Conservation (phyloP, 2,329 filamentous ascomycete species). For the Fusarium avenaceum region DNA sequence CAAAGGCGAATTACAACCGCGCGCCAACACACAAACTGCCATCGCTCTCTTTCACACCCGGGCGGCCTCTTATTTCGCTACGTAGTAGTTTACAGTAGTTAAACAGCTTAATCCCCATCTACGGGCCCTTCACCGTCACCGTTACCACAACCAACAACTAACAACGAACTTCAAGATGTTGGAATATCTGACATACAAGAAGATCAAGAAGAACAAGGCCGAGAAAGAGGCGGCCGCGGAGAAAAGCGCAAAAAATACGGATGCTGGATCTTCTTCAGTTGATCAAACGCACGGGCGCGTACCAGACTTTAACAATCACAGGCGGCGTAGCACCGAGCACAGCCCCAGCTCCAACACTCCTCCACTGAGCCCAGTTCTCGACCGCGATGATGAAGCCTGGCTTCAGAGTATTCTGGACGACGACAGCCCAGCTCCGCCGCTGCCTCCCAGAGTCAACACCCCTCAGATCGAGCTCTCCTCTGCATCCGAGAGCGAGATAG, state of each 20-base stretch:
- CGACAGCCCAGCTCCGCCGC: constrained; percentile 63
- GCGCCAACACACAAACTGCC: constrained; percentile 40
- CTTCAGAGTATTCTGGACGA: constrained; percentile 65
- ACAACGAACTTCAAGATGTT: constrained; percentile 61
- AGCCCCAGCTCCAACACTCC: constrained; percentile 49
- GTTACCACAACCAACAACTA: background rate
- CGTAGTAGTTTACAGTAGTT: constrained; percentile 1
- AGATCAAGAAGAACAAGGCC: constrained; percentile 70
- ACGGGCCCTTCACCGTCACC: background rate
- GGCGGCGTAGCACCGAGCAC: constrained; percentile 36
- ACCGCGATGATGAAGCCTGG: constrained; percentile 70
- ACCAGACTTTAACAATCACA: constrained; percentile 32
- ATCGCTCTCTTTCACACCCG: constrained; percentile 14
- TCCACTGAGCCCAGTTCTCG: constrained; percentile 62
- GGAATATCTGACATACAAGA: constrained; percentile 74
- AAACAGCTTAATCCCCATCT: constrained; percentile 26
- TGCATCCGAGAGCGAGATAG: constrained; percentile 41
- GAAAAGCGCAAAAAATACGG: constrained; percentile 37
- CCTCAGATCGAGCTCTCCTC: constrained; percentile 60
- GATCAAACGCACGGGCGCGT: constrained; percentile 29
- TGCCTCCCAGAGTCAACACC: constrained; percentile 67
- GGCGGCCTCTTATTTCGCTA: constrained; percentile 40
- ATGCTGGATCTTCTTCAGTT: constrained; percentile 30
- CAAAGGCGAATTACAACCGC: constrained; percentile 46
- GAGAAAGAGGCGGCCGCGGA: constrained; percentile 58